Base-by-base conservation (phyloP, 2,329 filamentous ascomycete genomes). In the Trichoderma lentiforme region DNA sequence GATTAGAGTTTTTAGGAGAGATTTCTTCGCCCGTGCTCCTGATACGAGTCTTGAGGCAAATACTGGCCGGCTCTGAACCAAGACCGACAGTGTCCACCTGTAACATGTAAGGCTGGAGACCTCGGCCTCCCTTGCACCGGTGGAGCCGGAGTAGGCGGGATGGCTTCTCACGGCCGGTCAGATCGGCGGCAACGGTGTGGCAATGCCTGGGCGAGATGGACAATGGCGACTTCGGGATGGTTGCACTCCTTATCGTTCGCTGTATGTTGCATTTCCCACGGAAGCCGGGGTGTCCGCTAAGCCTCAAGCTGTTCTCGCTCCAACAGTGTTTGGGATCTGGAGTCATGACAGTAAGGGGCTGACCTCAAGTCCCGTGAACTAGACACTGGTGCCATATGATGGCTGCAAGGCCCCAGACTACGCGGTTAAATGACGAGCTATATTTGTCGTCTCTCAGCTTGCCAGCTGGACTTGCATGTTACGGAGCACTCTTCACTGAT, bases 111-210 rank as follows among this genome's bases (percentile, higher is more conserved):
- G 57, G 57, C 57, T 69, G 66, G 58, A 56, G 67, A 63, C 67
- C 24, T 71, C 68, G 68, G 68, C 32, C 68, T 63, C 68, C 60
- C 47, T 62, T 63, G 60, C 47, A 47, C 24, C 34, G 34, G 71
- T 72, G 71, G 71, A 69, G 71, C 64, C 71, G 71, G 64, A 72
- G 60, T 63, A 58, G 32, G 71, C 71, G 71, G 71, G 64, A 72
- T 72, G 47, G 57, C 34, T 68, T 57, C 39, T 32, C 60, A 71
- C 64, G 58, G 64, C 71, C 71, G 64, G 65, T 51, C 53, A 72
- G 71, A 67, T 67, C 57, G 65, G 43, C 64, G 64, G 58, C 57
- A 39, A 71, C 68, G 60, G 47, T 64, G 58, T 71, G 68, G 68
- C 68, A 26, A 71, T 57, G 39, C 61, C 24, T 57, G 32, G 15